Conservation (phyloP, 2,329 filamentous ascomycete genomes). For the Neophaeococcomyces mojaviensis region DNA sequence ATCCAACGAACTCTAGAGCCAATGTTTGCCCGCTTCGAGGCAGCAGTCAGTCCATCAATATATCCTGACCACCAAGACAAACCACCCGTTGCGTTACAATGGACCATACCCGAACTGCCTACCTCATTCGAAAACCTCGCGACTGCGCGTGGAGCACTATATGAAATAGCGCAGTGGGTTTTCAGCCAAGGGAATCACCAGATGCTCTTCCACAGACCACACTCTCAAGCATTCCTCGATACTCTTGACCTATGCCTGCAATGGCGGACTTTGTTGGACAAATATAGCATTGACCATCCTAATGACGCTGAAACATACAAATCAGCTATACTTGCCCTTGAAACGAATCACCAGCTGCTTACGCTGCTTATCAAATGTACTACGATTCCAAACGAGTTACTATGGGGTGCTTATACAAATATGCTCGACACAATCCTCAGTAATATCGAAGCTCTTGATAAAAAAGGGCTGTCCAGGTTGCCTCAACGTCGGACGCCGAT, state of each 20-base stretch:
- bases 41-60: constrained; percentile 6
- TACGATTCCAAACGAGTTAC: constrained; percentile 2
- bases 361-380: constrained; percentile 5
- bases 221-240: not conserved
- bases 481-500: constrained; percentile 2
- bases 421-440: not conserved
- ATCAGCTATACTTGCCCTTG: constrained; percentile 1
- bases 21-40: constrained; percentile 9
- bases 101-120: constrained; percentile 4
- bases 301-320: not conserved
- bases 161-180: constrained; percentile 7
- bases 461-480: not conserved
- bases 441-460: constrained; percentile 2
- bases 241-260: constrained; percentile 5
- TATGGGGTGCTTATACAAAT: constrained; percentile 2
- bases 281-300: constrained; percentile 1
- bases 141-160: constrained; percentile 4
- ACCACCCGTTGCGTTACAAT: not conserved
- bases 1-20: constrained; percentile 5
- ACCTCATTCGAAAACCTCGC: constrained; percentile 4
- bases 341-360: constrained; percentile 8
- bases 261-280: not conserved
- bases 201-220: constrained; percentile 1
- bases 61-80: not conserved
- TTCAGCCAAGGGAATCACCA: constrained; percentile 8